phyloP scores from a whole-genome alignment of 345 rosid genomes.

The Brassica rapa region DNA sequence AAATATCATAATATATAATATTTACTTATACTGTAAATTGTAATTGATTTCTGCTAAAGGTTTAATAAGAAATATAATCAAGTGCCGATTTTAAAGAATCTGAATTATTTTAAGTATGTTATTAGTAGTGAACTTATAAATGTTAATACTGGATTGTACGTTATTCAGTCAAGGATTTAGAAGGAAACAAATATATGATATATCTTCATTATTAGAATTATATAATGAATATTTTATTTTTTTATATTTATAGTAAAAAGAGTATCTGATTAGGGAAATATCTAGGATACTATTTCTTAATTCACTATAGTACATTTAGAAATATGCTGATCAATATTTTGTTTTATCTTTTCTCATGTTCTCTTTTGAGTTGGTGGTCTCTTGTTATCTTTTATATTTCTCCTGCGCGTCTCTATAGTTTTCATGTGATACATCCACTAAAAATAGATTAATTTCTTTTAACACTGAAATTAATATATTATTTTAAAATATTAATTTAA shows the following conservation, averaged over 20 bases:
- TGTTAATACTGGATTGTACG: background rate
- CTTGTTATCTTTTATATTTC: constrained; percentile 33
- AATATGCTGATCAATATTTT: constrained; percentile 15
- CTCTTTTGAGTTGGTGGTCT: constrained; percentile 35
- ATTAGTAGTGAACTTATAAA: background rate
- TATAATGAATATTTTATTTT: background rate
- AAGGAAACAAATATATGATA: background rate
- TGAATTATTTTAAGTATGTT: background rate
- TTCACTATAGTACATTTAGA: background rate
- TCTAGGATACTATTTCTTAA: constrained; percentile 19
- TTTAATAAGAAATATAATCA: background rate
- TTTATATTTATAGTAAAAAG: background rate
- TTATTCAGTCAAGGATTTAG: background rate
- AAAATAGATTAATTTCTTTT: constrained; percentile 11
- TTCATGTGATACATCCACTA: constrained; percentile 18
- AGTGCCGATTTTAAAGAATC: background rate
- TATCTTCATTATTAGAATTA: background rate
- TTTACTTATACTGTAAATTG: background rate
- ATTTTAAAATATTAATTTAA: background rate
- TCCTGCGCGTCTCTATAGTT: constrained; percentile 18
- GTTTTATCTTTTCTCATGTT: constrained; percentile 29
- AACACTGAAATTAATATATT: background rate
- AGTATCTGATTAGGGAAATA: background rate
- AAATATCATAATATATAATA: background rate
- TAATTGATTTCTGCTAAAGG: background rate